Evolutionary conservation across 108 stramenopile species (phyloP), one percentile per base, ranked within the genome.

Genomic region (Fistulifera solaris): DNA sequence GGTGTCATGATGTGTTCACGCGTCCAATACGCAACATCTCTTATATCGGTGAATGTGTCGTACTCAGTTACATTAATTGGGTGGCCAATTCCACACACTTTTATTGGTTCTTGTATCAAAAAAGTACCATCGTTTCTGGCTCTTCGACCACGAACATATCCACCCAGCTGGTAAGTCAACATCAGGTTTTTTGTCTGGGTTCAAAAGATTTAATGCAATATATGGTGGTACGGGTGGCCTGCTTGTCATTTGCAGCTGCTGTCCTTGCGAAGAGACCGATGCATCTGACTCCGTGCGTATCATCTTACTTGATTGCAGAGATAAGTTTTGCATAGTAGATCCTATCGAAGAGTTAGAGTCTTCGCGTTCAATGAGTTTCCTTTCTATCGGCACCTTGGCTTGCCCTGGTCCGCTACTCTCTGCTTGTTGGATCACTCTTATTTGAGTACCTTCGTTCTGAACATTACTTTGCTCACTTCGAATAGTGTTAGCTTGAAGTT

Each of bases 101-200:
- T 68, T 75, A 54, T 87, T 87, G 15, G 68, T 81, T 26, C 63
- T 83, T 1, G 72, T 81, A 55, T 78, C 57, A 48, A 83, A 87
- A 58, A 81, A 87, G 54, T 87, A 87, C 86, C 86, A 87, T 10
- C 80, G 59, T 63, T 83, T 73, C 48, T 87, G 81, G 53, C 73
- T 72, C 51, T 83, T 87, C 1, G 78, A 80, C 81, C 81, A 87
- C 7, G 77, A 72, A 46, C 69, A 79, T 59, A 84, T 81, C 87
- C 87, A 88, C 2, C 76, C 80, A 19, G 72, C 63, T 23, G 83
- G 87, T 27, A 88, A 61, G 21, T 79, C 48, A 14, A 88, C 70
- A 0, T 73, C 62, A 4, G 87, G 87, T 56, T 82, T 84, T 17
- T 54, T 51, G 48, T 71, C 71, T 1, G 81, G 78, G 56, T 52